Conservation (phyloP, 129 eudicot species). For the Lactuca sativa region DNA sequence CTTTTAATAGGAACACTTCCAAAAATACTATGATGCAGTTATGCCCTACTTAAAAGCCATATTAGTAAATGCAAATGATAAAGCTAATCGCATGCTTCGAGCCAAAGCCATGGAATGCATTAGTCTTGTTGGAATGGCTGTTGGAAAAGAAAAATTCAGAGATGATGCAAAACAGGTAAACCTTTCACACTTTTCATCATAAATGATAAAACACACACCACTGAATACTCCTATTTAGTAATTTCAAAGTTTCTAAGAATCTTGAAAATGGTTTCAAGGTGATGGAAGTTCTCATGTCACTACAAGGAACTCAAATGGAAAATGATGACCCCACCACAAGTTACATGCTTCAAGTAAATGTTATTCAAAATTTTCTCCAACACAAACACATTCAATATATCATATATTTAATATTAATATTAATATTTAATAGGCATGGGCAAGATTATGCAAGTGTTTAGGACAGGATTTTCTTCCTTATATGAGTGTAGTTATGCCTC, state of each 20-base stretch:
- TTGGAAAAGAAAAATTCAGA: slow-evolving; percentile 84
- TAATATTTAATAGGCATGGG: slow-evolving; percentile 74
- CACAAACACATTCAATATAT: not conserved
- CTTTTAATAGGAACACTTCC: slow-evolving; percentile 75
- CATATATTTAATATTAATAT: not conserved
- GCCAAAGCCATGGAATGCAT: slow-evolving; percentile 98
- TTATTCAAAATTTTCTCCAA: not conserved
- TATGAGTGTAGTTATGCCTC: slow-evolving; percentile 98
- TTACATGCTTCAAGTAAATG: slow-evolving; percentile 94
- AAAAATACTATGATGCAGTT: slow-evolving; percentile 86
- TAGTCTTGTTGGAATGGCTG: slow-evolving; percentile 96
- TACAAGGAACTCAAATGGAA: slow-evolving; percentile 99
- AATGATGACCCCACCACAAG: slow-evolving; percentile 98
- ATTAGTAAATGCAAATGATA: slow-evolving; percentile 74
- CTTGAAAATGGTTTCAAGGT: slow-evolving; percentile 48
- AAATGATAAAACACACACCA: too few relatives aligned
- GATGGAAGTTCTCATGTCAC: slow-evolving; percentile 97
- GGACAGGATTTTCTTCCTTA: slow-evolving; percentile 99
- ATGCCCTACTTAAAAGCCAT: slow-evolving; percentile 89
- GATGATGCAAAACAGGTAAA: slow-evolving; percentile 85
- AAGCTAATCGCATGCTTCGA: slow-evolving; percentile 92
- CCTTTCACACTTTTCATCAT: not conserved
- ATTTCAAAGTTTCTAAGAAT: not conserved
- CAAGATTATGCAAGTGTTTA: slow-evolving; percentile 98
- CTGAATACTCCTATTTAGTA: not conserved